These are phyloP conservation scores for Daldinia childiae DNA, from an alignment of 495 filamentous ascomycete species.

Conservation along the genomic window DNA sequence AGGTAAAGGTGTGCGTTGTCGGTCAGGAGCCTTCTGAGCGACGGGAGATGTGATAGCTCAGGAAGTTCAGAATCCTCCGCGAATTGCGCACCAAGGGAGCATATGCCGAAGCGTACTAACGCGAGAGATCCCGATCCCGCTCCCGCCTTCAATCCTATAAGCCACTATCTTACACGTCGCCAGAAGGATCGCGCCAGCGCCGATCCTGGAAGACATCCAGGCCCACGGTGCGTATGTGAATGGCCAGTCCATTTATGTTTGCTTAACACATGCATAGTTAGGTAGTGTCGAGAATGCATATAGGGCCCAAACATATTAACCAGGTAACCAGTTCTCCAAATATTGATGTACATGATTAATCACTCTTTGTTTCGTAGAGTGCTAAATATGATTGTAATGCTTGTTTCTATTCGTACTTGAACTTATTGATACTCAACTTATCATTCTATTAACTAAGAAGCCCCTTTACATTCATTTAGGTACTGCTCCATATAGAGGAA, in stretches of 20 bases:
- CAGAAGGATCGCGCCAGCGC: constrained; percentile 6
- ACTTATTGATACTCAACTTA: not conserved
- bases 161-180: constrained; percentile 24
- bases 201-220: not conserved
- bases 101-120: not conserved
- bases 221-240: not conserved
- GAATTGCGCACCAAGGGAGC: not conserved
- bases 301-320: not conserved
- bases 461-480: not conserved
- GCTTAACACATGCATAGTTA: not conserved
- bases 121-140: not conserved
- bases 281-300: too few species aligned
- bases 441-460: not conserved
- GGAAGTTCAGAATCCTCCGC: not conserved
- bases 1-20: not conserved
- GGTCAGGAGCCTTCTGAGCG: not conserved
- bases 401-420: not conserved
- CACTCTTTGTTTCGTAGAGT: not conserved
- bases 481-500: not conserved
- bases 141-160: constrained; percentile 9
- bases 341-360: not conserved
- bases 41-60: not conserved
- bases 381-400: not conserved
- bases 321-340: not conserved
- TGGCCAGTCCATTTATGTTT: not conserved